Evolutionary conservation across 139 green algal species (phyloP).

Genomic region (Micromonas commoda): DNA sequence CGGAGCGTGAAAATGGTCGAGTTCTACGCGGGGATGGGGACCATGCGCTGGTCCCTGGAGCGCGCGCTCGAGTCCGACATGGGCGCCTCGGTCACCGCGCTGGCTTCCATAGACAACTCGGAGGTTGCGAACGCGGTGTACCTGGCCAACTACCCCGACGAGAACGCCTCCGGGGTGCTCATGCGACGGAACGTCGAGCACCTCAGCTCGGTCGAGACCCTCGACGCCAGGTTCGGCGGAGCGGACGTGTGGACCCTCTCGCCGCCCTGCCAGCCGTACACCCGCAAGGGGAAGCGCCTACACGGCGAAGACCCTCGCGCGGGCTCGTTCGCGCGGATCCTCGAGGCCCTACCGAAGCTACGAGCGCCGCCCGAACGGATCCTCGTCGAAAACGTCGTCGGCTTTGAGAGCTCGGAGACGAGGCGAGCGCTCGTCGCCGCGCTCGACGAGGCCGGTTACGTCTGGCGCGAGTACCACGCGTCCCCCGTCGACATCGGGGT

Average conservation of each 20-base stretch:
- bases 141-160: conserved; percentile 53
- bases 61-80: conserved; percentile 45
- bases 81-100: conserved; percentile 29
- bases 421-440: conserved; percentile 17
- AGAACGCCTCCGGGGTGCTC: conserved; percentile 29
- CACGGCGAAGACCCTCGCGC: conserved; percentile 47
- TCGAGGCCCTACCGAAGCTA: conserved; percentile 36
- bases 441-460: conserved; percentile 25
- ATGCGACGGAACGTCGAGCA: conserved; percentile 49
- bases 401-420: conserved; percentile 53
- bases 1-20: no score
- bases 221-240: conserved; percentile 3
- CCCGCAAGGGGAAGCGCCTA: conserved; percentile 49
- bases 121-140: conserved; percentile 65
- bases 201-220: conserved; percentile 40
- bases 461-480: conserved; percentile 56
- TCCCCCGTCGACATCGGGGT: conserved; percentile 56
- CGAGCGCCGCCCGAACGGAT: conserved; percentile 44
- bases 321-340: conserved; percentile 49
- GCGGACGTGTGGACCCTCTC: conserved; percentile 64
- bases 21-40: conserved; percentile 60
- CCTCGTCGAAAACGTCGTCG: conserved; percentile 74
- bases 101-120: conserved; percentile 67
- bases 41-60: conserved; percentile 15
- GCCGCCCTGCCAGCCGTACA: conserved; percentile 79